Base-by-base conservation (phyloP, 2,329 filamentous ascomycete species). In the Xylaria arbuscula region DNA sequence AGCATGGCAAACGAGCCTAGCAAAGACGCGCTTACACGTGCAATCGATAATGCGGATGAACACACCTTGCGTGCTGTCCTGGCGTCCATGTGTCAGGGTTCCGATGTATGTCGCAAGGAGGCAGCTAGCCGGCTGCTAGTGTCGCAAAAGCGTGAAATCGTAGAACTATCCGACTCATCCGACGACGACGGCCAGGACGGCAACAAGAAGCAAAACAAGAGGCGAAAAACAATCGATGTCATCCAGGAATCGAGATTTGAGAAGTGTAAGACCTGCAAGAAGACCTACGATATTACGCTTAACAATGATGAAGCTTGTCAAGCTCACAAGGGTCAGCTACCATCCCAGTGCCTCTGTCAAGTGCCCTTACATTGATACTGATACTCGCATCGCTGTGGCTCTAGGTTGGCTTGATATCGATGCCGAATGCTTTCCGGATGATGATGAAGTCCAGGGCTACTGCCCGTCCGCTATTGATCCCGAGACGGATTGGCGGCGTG, bases 401-500 rank as follows among this genome's bases (percentile, higher is more conserved):
- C 28, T 51, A 70, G 70, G n/a, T n/a, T 0, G 15, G 1, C 58
- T 70, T 24, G n/a, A 32, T 1, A 55, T 70, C 3, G 57, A 70
- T 24, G 1, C 19, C 1, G 63, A 67, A 0, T 54, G n/a, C 15
- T 72, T 67, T 50, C 61, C 61, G 3, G 68, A 70, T 17, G 68
- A 72, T 13, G 66, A 72, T 57, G 17, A 68, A 1, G 22, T 67
- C 2, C 0, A 10, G 6, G 62, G 68, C 13, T 19, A 70, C 50
- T 11, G 48, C 2, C 11, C 7, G 3, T 0, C 36, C 6, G 9
- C 9, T 6, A 55, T 68, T 34, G 48, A 68, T 48, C 11, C 50
- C 24, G 1, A 67, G n/a, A 67, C 63, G n/a, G 68, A 72, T 34
- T 72, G 64, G 63, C 64, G 68, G 9, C 59, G 62, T 38, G 22